Base-by-base conservation (phyloP, 2,329 filamentous ascomycete genomes). In the Fusarium chlamydosporum region DNA sequence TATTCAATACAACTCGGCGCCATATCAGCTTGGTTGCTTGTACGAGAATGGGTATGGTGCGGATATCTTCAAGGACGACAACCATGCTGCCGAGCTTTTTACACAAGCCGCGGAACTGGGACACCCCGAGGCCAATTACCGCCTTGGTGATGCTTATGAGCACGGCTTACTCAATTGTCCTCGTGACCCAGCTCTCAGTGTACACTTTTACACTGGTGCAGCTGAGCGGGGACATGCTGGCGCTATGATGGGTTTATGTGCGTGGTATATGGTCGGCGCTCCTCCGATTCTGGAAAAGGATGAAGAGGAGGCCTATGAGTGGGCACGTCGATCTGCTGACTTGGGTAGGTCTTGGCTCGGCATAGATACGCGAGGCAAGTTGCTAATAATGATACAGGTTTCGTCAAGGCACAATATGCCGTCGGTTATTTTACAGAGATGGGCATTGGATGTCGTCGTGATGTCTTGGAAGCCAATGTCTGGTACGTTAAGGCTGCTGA, bases 401-500 rank as follows among this genome's bases (percentile, higher is more conserved):
- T 84, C 63, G 85, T 87, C 67, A 89, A 89, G 73, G 96, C 96
- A n/a, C 89, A 97, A 78, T 99, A 98, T 74, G 93, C 96, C 0
- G 89, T 97, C 23, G 96, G 94, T 43, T 98, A 97, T 80, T 99
- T 99, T 78, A 97, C 94, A 7, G 96, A 99, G 79, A 97, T 96
- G 92, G 96, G 96, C 67, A 97, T 99, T 73, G 96, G 96, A 50
- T 97, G 94, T 78, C 92, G 94, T 37, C 90, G 93, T 48, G 96
- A 99, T 78, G 90, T 95, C n/a, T 86, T 99, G 42, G 94, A 97
- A 79, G 95, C 96, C 72, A 99, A 99, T 76, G 92, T 97, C 33
- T 98, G 94, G 95, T 99, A 99, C 77, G 95, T 99, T 72, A 93
- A 92, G 79, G 96, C 96, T 7, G 95, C 96, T 16, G 95, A 97